A percentile compares a stretch with the other conserved stretches of the same genome.
Evolutionary conservation across 2,329 filamentous ascomycete species (phyloP).

Genomic region (Arthrobotrys sphaeroides): DNA sequence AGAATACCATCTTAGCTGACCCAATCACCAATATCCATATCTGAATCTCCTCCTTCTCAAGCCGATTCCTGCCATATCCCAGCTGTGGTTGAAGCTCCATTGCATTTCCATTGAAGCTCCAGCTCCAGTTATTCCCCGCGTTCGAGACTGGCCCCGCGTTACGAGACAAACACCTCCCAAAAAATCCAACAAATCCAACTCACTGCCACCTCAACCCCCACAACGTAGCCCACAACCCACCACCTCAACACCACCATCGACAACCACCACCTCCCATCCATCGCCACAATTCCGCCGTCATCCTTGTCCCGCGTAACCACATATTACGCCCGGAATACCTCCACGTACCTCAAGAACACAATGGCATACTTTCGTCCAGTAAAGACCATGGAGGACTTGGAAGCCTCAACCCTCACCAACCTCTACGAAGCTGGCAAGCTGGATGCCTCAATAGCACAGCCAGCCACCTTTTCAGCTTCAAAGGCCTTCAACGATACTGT

Average conservation of each 20-base stretch:
- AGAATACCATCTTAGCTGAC: too few species aligned
- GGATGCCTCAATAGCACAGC: constrained; percentile 36
- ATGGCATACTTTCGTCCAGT: neutral
- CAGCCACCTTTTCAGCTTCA: constrained; percentile 2
- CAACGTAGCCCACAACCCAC: neutral
- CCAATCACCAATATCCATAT: too few species aligned
- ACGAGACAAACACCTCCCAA: neutral
- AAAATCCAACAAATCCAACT: constrained; percentile 46
- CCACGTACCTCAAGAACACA: constrained; percentile 1
- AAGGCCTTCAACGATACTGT: constrained; percentile 23
- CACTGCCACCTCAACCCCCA: neutral
- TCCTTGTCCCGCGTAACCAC: neutral
- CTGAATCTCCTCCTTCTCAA: too few species aligned
- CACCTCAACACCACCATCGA: neutral
- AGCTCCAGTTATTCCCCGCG: too few species aligned
- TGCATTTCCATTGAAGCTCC: too few species aligned
- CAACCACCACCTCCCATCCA: neutral
- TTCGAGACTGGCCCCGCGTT: too few species aligned
- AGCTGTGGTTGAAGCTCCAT: too few species aligned
- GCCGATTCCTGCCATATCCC: too few species aligned
- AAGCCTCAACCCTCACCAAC: neutral
- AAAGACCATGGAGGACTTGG: constrained; percentile 4
- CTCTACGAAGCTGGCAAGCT: constrained; percentile 31
- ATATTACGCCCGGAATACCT: neutral
- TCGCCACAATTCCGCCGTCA: neutral